These are phyloP conservation scores for Phytophthora hybrid DNA, from an alignment of 352 stramenopile genomes.

Conservation along the genomic window DNA sequence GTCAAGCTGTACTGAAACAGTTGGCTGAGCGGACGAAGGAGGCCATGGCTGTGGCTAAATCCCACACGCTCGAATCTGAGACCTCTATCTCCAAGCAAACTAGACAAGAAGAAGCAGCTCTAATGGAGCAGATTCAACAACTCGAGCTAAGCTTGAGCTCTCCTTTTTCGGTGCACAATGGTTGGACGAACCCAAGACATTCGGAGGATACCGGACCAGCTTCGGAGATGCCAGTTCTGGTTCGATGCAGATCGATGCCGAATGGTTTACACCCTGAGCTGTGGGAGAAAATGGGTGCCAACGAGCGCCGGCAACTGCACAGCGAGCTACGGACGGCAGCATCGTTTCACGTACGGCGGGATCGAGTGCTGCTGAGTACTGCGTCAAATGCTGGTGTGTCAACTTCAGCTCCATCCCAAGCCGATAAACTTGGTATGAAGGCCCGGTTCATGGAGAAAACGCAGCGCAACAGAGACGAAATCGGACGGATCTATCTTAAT, in stretches of 20 bases:
- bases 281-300: slow-evolving; percentile 38
- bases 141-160: slow-evolving; percentile 20
- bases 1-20: slow-evolving; percentile 32
- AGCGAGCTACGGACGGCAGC: slow-evolving; percentile 36
- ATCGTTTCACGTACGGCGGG: slow-evolving; percentile 48
- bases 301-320: slow-evolving; percentile 39
- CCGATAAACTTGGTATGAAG: slow-evolving; percentile 57
- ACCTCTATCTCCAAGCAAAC: background rate
- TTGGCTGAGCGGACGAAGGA: slow-evolving; percentile 44
- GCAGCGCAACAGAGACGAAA: slow-evolving; percentile 31
- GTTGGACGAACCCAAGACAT: slow-evolving; percentile 4
- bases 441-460: slow-evolving; percentile 52
- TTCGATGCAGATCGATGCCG: slow-evolving; percentile 46
- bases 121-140: slow-evolving; percentile 35
- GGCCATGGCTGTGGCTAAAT: slow-evolving; percentile 41
- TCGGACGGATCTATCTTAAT: slow-evolving; percentile 42
- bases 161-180: background rate
- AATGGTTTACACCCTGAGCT: slow-evolving; percentile 36
- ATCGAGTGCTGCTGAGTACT: slow-evolving; percentile 29
- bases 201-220: background rate
- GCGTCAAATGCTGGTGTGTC: background rate
- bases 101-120: slow-evolving; percentile 18
- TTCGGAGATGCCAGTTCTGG: slow-evolving; percentile 26
- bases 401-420: slow-evolving; percentile 25
- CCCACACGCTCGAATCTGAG: slow-evolving; percentile 8